Evolutionary conservation across 441 rosid species (phyloP), one percentile per base, ranked within the genome.

Genomic region (Corymbia citriodora): DNA sequence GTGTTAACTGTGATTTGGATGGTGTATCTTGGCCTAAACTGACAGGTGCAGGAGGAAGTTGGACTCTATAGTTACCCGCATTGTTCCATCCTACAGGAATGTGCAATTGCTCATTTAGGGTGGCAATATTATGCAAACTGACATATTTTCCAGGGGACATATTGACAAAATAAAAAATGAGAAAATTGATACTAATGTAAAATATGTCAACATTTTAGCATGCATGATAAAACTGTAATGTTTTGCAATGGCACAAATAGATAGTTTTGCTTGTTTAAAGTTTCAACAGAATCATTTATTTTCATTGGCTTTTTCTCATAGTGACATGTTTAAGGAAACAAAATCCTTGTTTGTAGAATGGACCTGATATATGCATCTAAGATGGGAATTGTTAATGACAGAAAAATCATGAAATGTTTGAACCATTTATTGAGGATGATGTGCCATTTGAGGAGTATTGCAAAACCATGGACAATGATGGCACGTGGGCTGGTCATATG

Each of bases 401-500:
- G 99, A 94, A 95, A 88, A 95, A 94, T 57, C 96, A 96, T 82
- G 97, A 96, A 92, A 93, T 93, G 92, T 97, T 95, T 90, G 98
- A 97, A 92, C 98, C 99, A 50, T 98, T 97, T 94, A 95, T 98
- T 16, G 99, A 98, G 95, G 99, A 98, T 93, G 99, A 95, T 70
- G 93, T 95, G 57, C 99, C 98, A 0, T 98, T 98, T 92, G 97
- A 96, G 87, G 97, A 98, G 87, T 98, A 98, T 88, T 96, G 98
- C 90, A 94, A 92, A 90, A 94, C 94, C 88, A 97, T 97, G 99
- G 97, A 94, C 68, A 93, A 93, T 52, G 99, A 97, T 93, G 98
- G 98, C 79, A 95, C 98, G 74, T 98, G 99, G 99, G 99, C 99
- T 79, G 99, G 99, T 74, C 96, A 98, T 92, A 96, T 98, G 98